Evolutionary conservation across 257 asterid species (phyloP).

Genomic region (Catharanthus roseus): DNA sequence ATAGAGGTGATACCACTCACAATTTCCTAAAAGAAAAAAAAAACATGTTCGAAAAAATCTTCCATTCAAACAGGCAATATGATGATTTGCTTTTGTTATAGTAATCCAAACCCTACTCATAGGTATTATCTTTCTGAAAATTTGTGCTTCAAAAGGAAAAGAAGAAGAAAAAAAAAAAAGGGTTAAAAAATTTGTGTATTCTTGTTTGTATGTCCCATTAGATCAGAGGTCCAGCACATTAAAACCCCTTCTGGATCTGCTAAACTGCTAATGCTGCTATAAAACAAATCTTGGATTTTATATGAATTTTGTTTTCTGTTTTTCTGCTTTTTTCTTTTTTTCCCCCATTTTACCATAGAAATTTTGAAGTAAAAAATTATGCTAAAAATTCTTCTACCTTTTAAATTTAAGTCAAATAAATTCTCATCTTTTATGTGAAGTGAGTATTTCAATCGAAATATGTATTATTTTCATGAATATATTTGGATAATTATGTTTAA

Average conservation of each 20-base stretch:
- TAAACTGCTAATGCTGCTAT: not conserved
- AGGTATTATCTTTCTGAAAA: not conserved
- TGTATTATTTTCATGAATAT: too few relatives aligned
- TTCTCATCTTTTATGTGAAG: not conserved
- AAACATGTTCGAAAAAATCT: too few relatives aligned
- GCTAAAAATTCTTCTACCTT: not conserved
- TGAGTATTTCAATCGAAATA: not conserved
- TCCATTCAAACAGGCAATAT: not conserved
- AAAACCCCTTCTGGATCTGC: not conserved
- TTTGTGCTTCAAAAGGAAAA: slow-evolving; percentile 6
- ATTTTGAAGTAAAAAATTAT: too few relatives aligned
- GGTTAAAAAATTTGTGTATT: not conserved
- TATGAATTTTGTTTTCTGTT: not conserved
- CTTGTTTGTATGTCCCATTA: not conserved
- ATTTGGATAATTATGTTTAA: too few relatives aligned
- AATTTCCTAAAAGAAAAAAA: too few relatives aligned
- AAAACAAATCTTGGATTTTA: slow-evolving; percentile 11
- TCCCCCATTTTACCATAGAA: not conserved
- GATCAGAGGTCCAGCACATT: slow-evolving; percentile 7
- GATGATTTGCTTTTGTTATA: slow-evolving; percentile 3
- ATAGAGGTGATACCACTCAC: too few relatives aligned
- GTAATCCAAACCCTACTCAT: not conserved
- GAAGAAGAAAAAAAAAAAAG: too few relatives aligned
- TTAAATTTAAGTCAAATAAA: too few relatives aligned
- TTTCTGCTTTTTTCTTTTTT: not conserved